phyloP scores from a whole-genome alignment of 1,139 yeast species.

The Hanseniaspora sp. region DNA sequence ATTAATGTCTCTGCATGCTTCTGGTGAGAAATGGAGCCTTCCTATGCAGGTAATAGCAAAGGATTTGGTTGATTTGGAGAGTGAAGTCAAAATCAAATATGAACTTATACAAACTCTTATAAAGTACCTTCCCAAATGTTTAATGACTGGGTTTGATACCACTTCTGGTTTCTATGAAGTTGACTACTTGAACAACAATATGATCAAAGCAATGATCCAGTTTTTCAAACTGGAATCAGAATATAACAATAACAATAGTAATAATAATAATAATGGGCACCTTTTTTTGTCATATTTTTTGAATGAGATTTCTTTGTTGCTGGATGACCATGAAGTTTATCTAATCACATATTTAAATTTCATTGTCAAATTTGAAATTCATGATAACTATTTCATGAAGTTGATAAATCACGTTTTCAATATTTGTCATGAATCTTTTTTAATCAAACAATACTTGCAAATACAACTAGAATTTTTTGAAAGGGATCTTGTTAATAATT shows the following conservation, averaged over 20 bases:
- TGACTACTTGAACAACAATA: slow-evolving; percentile 10
- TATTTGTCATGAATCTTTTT: not conserved
- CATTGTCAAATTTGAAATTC: not conserved
- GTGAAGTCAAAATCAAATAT: not conserved
- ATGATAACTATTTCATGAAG: not conserved
- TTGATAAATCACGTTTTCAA: not conserved
- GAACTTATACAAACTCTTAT: not conserved
- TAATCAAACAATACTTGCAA: not conserved
- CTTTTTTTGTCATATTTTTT: not conserved
- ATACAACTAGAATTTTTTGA: slow-evolving; percentile 5
- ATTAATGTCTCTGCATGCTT: not conserved
- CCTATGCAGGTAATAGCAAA: not conserved
- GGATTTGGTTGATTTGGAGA: not conserved
- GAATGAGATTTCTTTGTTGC: not conserved
- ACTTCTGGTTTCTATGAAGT: slow-evolving; percentile 1
- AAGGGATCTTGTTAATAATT: not conserved
- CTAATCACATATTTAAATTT: not conserved
- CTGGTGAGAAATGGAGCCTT: not conserved
- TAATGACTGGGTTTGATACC: slow-evolving; percentile 1
- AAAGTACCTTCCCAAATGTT: not conserved
- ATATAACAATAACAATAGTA: too few relatives aligned
- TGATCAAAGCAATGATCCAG: not conserved
- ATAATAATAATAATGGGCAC: not conserved
- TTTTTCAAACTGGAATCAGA: not conserved
- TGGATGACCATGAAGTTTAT: slow-evolving; percentile 7